Conservation (phyloP, 768 basidiomycete species). For the Holtermanniella nyarrowii region DNA sequence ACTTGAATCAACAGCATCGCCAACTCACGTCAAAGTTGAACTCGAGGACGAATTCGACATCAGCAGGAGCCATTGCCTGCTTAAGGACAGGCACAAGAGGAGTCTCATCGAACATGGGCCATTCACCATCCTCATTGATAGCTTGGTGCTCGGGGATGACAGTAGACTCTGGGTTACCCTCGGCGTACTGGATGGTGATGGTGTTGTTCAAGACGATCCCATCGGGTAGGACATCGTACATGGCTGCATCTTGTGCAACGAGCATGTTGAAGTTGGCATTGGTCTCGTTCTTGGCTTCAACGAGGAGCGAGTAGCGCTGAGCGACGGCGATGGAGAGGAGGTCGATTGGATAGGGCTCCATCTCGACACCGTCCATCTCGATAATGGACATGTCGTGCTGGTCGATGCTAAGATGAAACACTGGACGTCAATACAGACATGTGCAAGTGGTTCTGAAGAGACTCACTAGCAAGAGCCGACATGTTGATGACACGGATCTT, state of each 20-base stretch:
- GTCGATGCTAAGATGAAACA: slow-evolving; percentile 41
- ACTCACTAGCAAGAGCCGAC: slow-evolving; percentile 44
- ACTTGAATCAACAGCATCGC: background rate
- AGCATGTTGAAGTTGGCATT: slow-evolving; percentile 68
- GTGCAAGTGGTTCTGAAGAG: background rate
- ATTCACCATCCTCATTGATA: slow-evolving; percentile 40
- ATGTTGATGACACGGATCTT: slow-evolving; percentile 78
- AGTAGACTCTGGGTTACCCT: slow-evolving; percentile 49
- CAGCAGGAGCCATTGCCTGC: slow-evolving; percentile 47
- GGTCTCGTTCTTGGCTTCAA: slow-evolving; percentile 80
- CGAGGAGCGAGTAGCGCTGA: slow-evolving; percentile 86
- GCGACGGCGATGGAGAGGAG: slow-evolving; percentile 67
- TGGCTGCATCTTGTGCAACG: slow-evolving; percentile 58
- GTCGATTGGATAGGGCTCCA: slow-evolving; percentile 61
- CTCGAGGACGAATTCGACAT: slow-evolving; percentile 56
- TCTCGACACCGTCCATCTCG: slow-evolving; percentile 49
- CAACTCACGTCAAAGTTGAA: slow-evolving; percentile 54
- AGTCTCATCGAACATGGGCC: slow-evolving; percentile 58
- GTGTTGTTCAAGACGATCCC: slow-evolving; percentile 71
- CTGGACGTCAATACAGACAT: slow-evolving; percentile 14
- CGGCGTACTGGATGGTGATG: slow-evolving; percentile 65
- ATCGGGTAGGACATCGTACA: slow-evolving; percentile 73
- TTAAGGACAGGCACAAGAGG: slow-evolving; percentile 55
- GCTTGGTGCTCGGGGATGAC: slow-evolving; percentile 43
- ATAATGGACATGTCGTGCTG: slow-evolving; percentile 44